These are phyloP conservation scores for Datisca glomerata DNA, from an alignment of 306 rosid genomes.

Conservation along the genomic window DNA sequence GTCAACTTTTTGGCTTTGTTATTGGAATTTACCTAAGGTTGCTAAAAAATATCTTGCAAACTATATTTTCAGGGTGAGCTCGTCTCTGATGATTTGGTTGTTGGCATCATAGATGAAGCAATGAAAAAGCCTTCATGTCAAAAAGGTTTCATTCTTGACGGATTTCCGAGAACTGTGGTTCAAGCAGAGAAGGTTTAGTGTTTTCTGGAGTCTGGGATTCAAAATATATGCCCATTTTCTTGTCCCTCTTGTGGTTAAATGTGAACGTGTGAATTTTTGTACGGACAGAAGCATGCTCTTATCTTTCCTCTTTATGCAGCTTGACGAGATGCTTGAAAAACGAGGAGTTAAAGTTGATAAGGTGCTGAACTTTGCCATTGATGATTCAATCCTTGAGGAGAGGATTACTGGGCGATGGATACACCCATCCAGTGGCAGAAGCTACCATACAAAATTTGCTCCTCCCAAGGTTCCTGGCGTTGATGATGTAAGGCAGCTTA, in stretches of 20 bases:
- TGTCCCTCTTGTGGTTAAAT: neutral
- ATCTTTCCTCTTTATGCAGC: slow-evolving; percentile 24
- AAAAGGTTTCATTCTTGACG: slow-evolving; percentile 78
- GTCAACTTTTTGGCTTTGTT: too few species aligned
- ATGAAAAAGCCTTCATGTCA: slow-evolving; percentile 65
- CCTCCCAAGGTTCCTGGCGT: slow-evolving; percentile 57
- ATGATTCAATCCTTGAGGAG: slow-evolving; percentile 60
- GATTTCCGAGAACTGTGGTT: slow-evolving; percentile 70
- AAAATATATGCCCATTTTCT: neutral
- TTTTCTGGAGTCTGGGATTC: neutral
- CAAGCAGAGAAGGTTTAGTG: slow-evolving; percentile 59
- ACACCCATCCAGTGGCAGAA: slow-evolving; percentile 70
- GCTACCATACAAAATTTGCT: slow-evolving; percentile 69
- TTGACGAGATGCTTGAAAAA: slow-evolving; percentile 57
- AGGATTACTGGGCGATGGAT: slow-evolving; percentile 81
- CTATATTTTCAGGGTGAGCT: slow-evolving; percentile 57
- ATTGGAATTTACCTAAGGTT: too few species aligned
- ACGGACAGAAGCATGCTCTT: neutral
- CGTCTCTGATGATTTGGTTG: slow-evolving; percentile 78
- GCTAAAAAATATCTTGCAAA: too few species aligned
- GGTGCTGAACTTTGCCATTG: slow-evolving; percentile 66
- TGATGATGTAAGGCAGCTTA: slow-evolving; percentile 42
- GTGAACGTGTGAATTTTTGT: neutral
- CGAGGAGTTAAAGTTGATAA: slow-evolving; percentile 57
- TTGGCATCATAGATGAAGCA: slow-evolving; percentile 70